Percentiles rank a stretch among this genome's conserved stretches.
Evolutionary conservation across 352 stramenopile genomes (phyloP).

Genomic region (Albugo candida): DNA sequence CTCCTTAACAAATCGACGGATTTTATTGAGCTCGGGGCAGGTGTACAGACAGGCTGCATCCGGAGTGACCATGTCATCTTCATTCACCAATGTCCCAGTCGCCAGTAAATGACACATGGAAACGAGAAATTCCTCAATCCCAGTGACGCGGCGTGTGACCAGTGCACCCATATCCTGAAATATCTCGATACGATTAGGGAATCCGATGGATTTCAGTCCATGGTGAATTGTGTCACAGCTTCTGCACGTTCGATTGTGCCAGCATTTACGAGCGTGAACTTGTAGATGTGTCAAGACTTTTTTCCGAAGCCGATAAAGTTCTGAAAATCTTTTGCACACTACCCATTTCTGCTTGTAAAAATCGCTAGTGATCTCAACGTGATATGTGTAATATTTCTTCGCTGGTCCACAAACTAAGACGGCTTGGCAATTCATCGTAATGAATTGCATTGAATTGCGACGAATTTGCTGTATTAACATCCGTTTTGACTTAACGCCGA

Average conservation of each 20-base stretch:
- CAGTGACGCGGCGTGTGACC: slow-evolving; percentile 36
- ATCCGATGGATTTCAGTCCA: slow-evolving; percentile 47
- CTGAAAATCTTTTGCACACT: slow-evolving; percentile 75
- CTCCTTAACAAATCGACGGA: slow-evolving; percentile 59
- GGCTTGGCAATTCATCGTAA: slow-evolving; percentile 43
- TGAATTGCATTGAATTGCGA: slow-evolving; percentile 58
- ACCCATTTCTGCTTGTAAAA: slow-evolving; percentile 82
- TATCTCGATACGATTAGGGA: slow-evolving; percentile 49
- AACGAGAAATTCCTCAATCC: slow-evolving; percentile 62
- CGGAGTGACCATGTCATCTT: slow-evolving; percentile 14
- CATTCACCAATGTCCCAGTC: slow-evolving; percentile 11
- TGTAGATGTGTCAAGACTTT: slow-evolving; percentile 32
- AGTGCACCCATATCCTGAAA: slow-evolving; percentile 46
- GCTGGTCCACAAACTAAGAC: slow-evolving; percentile 57
- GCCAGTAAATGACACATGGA: slow-evolving; percentile 50
- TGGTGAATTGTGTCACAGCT: slow-evolving; percentile 30
- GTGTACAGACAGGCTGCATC: slow-evolving; percentile 3
- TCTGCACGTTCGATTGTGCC: slow-evolving; percentile 12
- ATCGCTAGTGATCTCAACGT: slow-evolving; percentile 72
- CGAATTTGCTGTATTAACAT: slow-evolving; percentile 50
- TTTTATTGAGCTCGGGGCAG: slow-evolving; percentile 41
- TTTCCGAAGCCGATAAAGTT: slow-evolving; percentile 71
- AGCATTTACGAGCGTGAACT: slow-evolving; percentile 26
- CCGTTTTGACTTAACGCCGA: slow-evolving; percentile 30
- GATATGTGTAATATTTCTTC: slow-evolving; percentile 68